Conservation (phyloP, 2,329 filamentous ascomycete species). For the Penicillium concentricum region DNA sequence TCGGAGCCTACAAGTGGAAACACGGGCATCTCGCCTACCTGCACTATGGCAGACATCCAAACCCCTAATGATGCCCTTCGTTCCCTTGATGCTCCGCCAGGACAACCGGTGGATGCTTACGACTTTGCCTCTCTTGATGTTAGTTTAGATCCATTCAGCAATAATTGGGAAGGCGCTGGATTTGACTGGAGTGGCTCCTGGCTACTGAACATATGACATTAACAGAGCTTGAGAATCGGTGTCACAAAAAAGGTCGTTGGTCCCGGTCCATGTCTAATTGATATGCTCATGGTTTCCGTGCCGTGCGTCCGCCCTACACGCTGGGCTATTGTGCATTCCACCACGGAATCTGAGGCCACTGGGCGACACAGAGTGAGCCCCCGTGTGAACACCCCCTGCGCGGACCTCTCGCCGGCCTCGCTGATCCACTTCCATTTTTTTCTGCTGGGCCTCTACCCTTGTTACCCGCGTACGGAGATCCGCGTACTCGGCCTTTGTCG, state of each 20-base stretch:
- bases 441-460: no score
- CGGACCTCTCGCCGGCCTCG: no score
- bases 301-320: no score
- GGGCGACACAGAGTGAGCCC: no score
- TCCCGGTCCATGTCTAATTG: background rate
- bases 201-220: conserved; percentile 21
- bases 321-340: no score
- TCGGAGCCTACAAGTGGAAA: conserved; percentile 1
- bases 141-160: conserved; percentile 19
- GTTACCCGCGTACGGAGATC: no score
- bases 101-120: conserved; percentile 11
- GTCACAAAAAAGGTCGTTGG: background rate
- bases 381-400: no score
- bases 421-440: no score
- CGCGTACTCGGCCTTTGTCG: no score
- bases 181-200: conserved; percentile 30
- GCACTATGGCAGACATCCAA: conserved; percentile 22
- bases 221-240: background rate
- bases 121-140: conserved; percentile 17
- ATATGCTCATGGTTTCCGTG: no score
- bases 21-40: conserved; percentile 9
- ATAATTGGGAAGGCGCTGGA: conserved; percentile 26
- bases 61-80: conserved; percentile 8
- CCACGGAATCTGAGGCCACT: no score
- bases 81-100: conserved; percentile 10